Evolutionary conservation across 768 basidiomycete genomes (phyloP), one percentile per base, ranked within the genome.

Genomic region (Leucosporidium yakuticum): DNA sequence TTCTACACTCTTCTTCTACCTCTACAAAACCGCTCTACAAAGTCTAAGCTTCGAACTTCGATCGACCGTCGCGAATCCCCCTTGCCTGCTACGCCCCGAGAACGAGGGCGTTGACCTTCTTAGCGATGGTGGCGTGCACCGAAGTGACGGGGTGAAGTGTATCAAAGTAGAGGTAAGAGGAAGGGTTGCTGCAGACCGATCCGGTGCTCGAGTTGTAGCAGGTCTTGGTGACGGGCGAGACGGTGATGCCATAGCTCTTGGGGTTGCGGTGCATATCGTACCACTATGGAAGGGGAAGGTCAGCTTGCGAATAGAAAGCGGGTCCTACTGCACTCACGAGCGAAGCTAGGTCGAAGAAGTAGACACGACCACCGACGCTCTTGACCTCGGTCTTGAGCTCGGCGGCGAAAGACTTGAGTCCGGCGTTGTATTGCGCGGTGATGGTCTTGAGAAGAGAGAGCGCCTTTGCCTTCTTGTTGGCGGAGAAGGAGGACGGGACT

Each of bases 131-230:
- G 53, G 63, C 55, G 60, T 65, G 61, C 3, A 68, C 53, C 15
- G 39, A 25, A 8, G 70, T 71, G 27, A 65, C 64, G 1, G 70
- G 70, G 58, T 71, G 70, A 1, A 71, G 67, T n/a, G 70, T 63
- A 62, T 71, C 70, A n/a, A 62, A 68, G 64, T 71, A 71, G 25
- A 71, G 57, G 62, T 47, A 63, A 5, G 27, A n/a, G 23, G 47
- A 9, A 25, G 70, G 64, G 57, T 63, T 63, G 11, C 34, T 27
- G 67, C 70, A 71, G 29, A 71, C 23, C 21, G 53, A 29, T 8
- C 70, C 70, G 7, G 63, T 62, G 0, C 39, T 14, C 27, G 55
- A 60, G 62, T 60, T 47, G 64, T 65, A 71, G 64, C 67, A 68
- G 1, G 64, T 17, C 36, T n/a, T 60, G 4, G 67, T 61, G 1